Percentiles rank a stretch among this genome's conserved stretches.
Evolutionary conservation across 129 eudicot genomes (phyloP).

Genomic region (Kitagawia praeruptora): DNA sequence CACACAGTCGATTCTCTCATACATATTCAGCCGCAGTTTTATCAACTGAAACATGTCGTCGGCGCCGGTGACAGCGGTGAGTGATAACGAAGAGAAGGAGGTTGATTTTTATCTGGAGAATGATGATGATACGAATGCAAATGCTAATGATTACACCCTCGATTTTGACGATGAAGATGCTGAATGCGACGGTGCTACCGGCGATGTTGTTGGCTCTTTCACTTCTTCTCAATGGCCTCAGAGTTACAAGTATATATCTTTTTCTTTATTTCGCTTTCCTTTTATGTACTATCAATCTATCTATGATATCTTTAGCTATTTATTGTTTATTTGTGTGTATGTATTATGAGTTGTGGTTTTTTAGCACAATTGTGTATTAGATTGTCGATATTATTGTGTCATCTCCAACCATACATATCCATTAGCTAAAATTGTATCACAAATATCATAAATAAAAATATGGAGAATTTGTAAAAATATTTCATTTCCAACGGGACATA

Average conservation of each 20-base stretch:
- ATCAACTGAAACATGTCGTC: not conserved
- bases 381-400: not conserved
- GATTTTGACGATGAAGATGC: not conserved
- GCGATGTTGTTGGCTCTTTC: constrained; percentile 9
- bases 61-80: not conserved
- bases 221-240: constrained; percentile 32
- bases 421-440: too few relatives aligned
- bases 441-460: too few relatives aligned
- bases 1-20: not conserved
- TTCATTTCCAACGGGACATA: too few relatives aligned
- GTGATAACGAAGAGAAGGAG: not conserved
- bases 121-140: constrained; percentile 1
- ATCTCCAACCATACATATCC: too few relatives aligned
- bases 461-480: too few relatives aligned
- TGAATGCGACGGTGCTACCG: not conserved
- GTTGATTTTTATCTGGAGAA: constrained; percentile 15
- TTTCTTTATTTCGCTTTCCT: not conserved
- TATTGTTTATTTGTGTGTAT: not conserved
- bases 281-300: not conserved
- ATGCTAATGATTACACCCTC: not conserved
- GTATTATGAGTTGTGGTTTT: not conserved
- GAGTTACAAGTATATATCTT: constrained; percentile 35
- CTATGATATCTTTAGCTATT: too few relatives aligned
- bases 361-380: not conserved
- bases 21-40: not conserved